A percentile compares a stretch with the other conserved stretches of the same genome.
phyloP scores from a whole-genome alignment of 2,329 filamentous ascomycete species.

The Pseudogymnoascus sp. region DNA sequence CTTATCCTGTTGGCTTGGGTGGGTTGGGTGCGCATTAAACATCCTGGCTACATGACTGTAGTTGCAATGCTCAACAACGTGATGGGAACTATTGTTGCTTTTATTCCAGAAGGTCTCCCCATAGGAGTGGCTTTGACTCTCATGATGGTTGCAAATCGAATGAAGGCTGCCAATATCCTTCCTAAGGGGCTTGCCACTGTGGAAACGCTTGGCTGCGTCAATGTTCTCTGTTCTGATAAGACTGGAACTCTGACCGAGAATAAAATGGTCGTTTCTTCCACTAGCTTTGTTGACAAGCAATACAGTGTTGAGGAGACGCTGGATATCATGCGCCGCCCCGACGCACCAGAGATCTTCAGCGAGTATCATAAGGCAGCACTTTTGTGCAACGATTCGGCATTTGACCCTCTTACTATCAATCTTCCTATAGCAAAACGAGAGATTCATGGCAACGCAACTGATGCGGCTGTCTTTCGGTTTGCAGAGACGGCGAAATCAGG shows the following conservation, averaged over 20 bases:
- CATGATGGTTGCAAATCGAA: not conserved
- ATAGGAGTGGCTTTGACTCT: not conserved
- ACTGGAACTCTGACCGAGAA: conserved; percentile 58
- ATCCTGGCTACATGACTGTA: conserved; percentile 34
- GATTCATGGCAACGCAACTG: conserved; percentile 66
- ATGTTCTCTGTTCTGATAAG: conserved; percentile 67
- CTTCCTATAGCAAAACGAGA: conserved; percentile 51
- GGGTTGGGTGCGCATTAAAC: conserved; percentile 34
- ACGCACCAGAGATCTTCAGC: not conserved
- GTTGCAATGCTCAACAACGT: conserved; percentile 39
- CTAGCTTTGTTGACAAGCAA: conserved; percentile 41
- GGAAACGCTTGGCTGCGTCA: conserved; percentile 63
- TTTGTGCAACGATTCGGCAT: conserved; percentile 65
- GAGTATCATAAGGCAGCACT: conserved; percentile 24
- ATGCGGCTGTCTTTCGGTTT: conserved; percentile 63
- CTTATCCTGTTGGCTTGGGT: conserved; percentile 40
- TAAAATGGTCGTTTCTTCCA: conserved; percentile 37
- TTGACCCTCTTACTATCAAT: conserved; percentile 55
- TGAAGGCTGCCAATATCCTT: not conserved
- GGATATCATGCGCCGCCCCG: conserved; percentile 9
- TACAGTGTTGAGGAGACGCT: conserved; percentile 30
- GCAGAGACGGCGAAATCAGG: conserved; percentile 51
- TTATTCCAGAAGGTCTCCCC: not conserved
- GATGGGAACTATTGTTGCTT: conserved; percentile 32
- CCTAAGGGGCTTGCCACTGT: conserved; percentile 35